Evolutionary conservation across 164 flowering plant species (phyloP), one percentile per base, ranked within the genome.

Genomic region (Buxus sempervirens): DNA sequence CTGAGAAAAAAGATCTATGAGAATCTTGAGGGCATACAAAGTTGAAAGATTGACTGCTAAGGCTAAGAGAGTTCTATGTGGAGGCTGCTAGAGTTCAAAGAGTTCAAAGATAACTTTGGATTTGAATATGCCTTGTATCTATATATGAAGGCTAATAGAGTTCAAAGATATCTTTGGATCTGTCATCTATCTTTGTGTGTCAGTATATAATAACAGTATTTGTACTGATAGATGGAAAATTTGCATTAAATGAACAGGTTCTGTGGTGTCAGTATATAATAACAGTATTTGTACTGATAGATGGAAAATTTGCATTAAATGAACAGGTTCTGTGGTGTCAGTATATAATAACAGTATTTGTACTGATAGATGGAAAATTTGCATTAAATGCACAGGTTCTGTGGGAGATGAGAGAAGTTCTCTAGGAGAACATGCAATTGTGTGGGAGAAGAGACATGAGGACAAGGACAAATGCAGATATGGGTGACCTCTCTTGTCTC

Each of bases 331-430:
- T 4, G 18, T 10, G 13, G 51, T 10, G 51, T 6, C 12, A 45
- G 51, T 45, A 10, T n/a, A 15, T 15, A 45, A 70, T 32, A 32
- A 3, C 7, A 32, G 38, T 32, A 73, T 79, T 63, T 79, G 77
- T 76, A 73, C 14, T 25, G 62, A 21, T 6, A 51, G 54, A 26
- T 64, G 45, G 21, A 58, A 24, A 42, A 41, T 58, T 63, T 48
- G 79, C 80, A 81, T 76, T 79, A 61, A 82, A 79, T 82, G 82
- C 75, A 75, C 72, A 75, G 38, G 63, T 73, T 68, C 66, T 65
- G 38, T 32, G 56, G 62, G 74, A 38, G 68, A 61, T 25, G 72
- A 45, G 15, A 32, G 63, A 59, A 51, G 81, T 76, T 68, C 69
- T 66, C 76, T 19, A 76, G 65, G 73, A 80, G 83, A 82, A 82